Evolutionary conservation across 768 basidiomycete species (phyloP), one percentile per base, ranked within the genome.

Genomic region (Termitomyces sp.): DNA sequence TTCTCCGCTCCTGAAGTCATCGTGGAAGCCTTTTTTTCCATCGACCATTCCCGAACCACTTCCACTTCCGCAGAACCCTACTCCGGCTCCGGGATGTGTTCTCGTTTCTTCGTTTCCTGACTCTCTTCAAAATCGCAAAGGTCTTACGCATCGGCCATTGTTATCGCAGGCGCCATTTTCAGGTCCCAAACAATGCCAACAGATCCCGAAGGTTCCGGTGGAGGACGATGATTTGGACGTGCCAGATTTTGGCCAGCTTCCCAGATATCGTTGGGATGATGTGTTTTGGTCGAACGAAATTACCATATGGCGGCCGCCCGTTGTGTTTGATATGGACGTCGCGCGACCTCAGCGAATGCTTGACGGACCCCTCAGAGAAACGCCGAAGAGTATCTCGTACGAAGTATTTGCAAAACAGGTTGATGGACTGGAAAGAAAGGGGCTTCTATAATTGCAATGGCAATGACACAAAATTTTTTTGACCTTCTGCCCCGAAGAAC

Each of bases 1-100:
- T 44, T 66, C 65, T 26, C 41, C 35, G 3, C 35, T 57, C 10
- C 47, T 66, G 3, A 59, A 54, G 45, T 59, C 60, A 2, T 63
- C 59, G 5, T 66, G 64, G 64, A 56, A 52, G 22, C 65, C 65
- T 26, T 66, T 65, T 44, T 44, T 58, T 44, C 64, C 62, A 49
- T 26, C 52, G 20, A 51, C 35, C 1, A 30, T 58, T 26, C 41
- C 49, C 22, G 46, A 43, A 8, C 58, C 58, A 33, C 60, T 57
- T 7, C 55, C 59, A 26, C 55, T 61, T 20, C 65, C 65, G 41
- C 35, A 40, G 6, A 40, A 59, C 33, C 53, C 60, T 22, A 13
- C 40, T 1, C 56, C 57, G 40, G 62, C 40, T 1, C 56, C 57
- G 40, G 62, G 60, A 40, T 63, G 60, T 43, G 41, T 65, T 24